Evolutionary conservation across 2,329 filamentous ascomycete genomes (phyloP).

Genomic region (Sarocladiaceae sp.): DNA sequence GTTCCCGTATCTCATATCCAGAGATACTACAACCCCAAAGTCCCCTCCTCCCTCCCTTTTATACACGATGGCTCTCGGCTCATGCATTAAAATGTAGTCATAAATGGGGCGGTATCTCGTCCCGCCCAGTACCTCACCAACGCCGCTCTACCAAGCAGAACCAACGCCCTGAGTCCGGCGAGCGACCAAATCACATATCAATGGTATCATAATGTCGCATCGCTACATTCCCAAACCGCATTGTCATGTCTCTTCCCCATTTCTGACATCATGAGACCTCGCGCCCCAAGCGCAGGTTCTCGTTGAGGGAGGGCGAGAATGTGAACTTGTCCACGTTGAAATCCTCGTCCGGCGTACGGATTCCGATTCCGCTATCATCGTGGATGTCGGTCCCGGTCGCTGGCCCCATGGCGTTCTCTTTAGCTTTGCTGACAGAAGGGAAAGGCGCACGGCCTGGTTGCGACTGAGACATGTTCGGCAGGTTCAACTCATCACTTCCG

Average conservation of each 20-base stretch:
- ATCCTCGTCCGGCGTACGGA: constrained; percentile 61
- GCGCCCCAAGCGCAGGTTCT: constrained; percentile 25
- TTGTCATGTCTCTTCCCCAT: not conserved
- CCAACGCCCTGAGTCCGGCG: constrained; percentile 8
- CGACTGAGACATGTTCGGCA: constrained; percentile 38
- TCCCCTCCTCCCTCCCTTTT: not conserved
- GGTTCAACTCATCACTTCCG: constrained; percentile 38
- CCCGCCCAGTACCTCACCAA: not conserved
- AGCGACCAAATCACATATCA: constrained; percentile 4
- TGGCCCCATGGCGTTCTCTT: constrained; percentile 30
- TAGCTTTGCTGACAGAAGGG: constrained; percentile 34
- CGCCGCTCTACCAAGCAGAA: constrained; percentile 2
- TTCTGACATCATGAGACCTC: constrained; percentile 18
- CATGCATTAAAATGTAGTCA: constrained; percentile 1
- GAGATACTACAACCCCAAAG: not conserved
- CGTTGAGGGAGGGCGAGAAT: constrained; percentile 31
- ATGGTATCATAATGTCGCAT: constrained; percentile 5
- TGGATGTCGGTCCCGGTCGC: constrained; percentile 40
- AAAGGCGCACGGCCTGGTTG: constrained; percentile 47
- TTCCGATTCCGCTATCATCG: constrained; percentile 71
- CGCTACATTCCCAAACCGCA: not conserved
- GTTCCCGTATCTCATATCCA: not conserved
- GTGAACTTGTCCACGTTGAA: constrained; percentile 55
- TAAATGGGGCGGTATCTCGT: not conserved
- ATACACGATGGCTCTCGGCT: not conserved